phyloP scores from a whole-genome alignment of 2,329 filamentous ascomycete genomes.

The Tolypocladium ovalisporum region DNA sequence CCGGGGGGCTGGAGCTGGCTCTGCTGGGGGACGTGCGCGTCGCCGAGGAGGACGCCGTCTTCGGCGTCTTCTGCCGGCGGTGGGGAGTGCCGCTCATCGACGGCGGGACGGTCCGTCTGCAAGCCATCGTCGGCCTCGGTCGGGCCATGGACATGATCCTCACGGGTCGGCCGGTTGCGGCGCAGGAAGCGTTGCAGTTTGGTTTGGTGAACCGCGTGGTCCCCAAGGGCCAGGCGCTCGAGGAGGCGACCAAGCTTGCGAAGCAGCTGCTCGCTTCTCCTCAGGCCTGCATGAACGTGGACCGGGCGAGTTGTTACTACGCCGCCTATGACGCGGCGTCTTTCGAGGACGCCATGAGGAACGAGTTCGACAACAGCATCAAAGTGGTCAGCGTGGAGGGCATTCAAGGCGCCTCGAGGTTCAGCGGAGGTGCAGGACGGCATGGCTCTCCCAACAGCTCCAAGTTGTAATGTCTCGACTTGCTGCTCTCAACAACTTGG shows the following conservation, averaged over 20 bases:
- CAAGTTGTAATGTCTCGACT: neutral
- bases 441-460: neutral
- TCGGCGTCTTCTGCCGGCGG: conserved; percentile 44
- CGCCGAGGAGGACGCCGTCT: conserved; percentile 39
- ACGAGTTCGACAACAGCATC: conserved; percentile 33
- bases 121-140: conserved; percentile 38
- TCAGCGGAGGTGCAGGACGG: conserved; percentile 3
- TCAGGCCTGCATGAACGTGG: conserved; percentile 38
- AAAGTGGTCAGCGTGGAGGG: conserved; percentile 31
- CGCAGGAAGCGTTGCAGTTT: conserved; percentile 37
- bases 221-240: conserved; percentile 34
- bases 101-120: conserved; percentile 38
- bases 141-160: conserved; percentile 46
- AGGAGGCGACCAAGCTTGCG: conserved; percentile 36
- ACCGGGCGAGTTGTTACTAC: conserved; percentile 37
- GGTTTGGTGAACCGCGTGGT: conserved; percentile 43
- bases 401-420: conserved; percentile 12
- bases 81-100: conserved; percentile 15
- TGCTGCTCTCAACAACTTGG: too few species aligned
- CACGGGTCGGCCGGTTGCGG: conserved; percentile 36
- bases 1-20: conserved; percentile 39
- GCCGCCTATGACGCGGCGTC: conserved; percentile 33
- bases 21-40: conserved; percentile 42
- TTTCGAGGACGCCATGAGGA: conserved; percentile 37
- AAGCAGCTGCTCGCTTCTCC: conserved; percentile 35